Conservation (phyloP, 495 filamentous ascomycete genomes). For the Bathelium albidoporum region DNA sequence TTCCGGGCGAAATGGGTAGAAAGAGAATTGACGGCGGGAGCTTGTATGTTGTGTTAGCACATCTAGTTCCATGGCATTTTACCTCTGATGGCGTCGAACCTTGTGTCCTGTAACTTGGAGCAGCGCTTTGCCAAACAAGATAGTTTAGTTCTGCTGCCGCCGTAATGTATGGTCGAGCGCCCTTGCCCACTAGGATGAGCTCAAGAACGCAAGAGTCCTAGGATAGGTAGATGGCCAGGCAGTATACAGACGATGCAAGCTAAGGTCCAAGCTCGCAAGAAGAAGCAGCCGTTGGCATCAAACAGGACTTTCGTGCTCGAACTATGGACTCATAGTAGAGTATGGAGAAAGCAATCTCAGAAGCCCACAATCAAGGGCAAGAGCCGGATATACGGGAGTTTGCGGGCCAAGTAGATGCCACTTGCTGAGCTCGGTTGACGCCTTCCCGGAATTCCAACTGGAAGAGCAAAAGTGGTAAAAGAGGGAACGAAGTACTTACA, state of each 20-base stretch:
- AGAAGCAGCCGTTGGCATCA: neutral
- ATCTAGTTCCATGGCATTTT: too few relatives aligned
- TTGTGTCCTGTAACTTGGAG: too few relatives aligned
- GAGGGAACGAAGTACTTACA: slow-evolving; percentile 51
- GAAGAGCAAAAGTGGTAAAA: neutral
- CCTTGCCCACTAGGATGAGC: neutral
- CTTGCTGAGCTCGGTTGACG: neutral
- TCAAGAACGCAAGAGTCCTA: too few relatives aligned
- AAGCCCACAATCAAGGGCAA: neutral
- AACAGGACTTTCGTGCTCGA: neutral
- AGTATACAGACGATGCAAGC: neutral
- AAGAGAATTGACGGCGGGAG: neutral
- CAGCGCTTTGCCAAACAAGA: too few relatives aligned
- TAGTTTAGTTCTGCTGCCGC: too few relatives aligned
- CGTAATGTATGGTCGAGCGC: too few relatives aligned
- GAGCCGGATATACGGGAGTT: neutral
- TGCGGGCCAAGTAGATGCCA: neutral
- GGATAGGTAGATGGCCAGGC: neutral
- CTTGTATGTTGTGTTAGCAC: neutral
- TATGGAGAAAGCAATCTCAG: neutral
- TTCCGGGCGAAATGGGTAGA: too few relatives aligned
- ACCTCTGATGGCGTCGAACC: too few relatives aligned
- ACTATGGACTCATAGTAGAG: neutral
- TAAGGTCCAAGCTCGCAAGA: neutral
- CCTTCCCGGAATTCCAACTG: neutral